A percentile compares a stretch with the other conserved stretches of the same genome.
phyloP scores from a whole-genome alignment of 2,329 filamentous ascomycete genomes.

The Cytospora piceae region DNA sequence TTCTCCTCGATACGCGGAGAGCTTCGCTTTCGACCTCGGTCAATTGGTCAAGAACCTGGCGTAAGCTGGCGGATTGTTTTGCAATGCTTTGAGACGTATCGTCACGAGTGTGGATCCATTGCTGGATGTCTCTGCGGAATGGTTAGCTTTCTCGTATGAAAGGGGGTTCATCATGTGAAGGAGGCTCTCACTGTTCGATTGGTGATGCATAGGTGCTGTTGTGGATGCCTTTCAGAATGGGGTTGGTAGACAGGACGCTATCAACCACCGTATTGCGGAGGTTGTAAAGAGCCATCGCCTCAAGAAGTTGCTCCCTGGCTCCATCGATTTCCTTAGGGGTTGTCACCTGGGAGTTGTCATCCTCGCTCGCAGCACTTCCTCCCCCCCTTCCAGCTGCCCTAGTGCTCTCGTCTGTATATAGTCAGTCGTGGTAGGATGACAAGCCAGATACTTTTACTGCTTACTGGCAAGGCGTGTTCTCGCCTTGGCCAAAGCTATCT shows the following conservation, averaged over 20 bases:
- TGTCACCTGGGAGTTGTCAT: not conserved
- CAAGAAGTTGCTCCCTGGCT: constrained; percentile 68
- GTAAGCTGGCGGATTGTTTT: constrained; percentile 58
- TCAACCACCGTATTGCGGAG: constrained; percentile 71
- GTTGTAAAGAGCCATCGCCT: constrained; percentile 70
- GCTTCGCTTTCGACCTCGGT: constrained; percentile 62
- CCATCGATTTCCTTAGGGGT: constrained; percentile 52
- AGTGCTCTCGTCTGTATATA: constrained; percentile 20
- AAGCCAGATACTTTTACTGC: not conserved
- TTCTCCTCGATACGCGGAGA: constrained; percentile 59
- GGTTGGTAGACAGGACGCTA: constrained; percentile 71
- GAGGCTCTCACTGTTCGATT: constrained; percentile 64
- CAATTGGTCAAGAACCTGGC: constrained; percentile 55
- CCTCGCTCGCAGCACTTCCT: not conserved
- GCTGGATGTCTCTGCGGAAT: constrained; percentile 64
- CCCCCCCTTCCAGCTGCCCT: not conserved
- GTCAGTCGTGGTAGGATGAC: not conserved
- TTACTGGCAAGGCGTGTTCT: constrained; percentile 26
- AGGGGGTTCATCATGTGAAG: not conserved
- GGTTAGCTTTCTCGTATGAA: not conserved
- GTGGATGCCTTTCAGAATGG: constrained; percentile 78
- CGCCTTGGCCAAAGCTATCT: constrained; percentile 68
- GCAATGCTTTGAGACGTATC: constrained; percentile 66
- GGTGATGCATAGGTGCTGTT: constrained; percentile 64
- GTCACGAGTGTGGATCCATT: constrained; percentile 70